These are phyloP conservation scores for Phymatotrichopsis omnivora DNA, from an alignment of 2,329 filamentous ascomycete species.

Conservation along the genomic window DNA sequence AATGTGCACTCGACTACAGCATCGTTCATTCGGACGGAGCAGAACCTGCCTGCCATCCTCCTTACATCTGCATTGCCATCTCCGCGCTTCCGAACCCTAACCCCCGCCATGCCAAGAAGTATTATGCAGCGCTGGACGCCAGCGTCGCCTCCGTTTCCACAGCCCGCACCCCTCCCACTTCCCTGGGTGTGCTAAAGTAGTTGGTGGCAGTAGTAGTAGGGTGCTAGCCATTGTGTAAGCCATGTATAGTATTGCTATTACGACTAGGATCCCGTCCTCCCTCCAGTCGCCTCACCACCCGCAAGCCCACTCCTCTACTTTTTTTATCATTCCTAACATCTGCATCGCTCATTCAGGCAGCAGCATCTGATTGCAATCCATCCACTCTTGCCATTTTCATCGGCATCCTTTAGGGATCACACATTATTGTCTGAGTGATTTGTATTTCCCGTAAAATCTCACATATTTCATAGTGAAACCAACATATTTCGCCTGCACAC, in stretches of 20 bases:
- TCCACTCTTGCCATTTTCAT: no score
- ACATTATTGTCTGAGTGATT: no score
- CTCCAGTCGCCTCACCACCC: neutral
- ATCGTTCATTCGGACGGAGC: conserved; percentile 13
- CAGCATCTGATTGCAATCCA: no score
- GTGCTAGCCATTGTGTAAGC: conserved; percentile 17
- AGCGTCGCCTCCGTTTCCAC: conserved; percentile 19
- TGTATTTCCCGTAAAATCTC: no score
- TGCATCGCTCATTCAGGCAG: no score
- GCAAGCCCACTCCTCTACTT: neutral
- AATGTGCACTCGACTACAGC: conserved; percentile 23
- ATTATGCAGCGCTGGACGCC: conserved; percentile 1
- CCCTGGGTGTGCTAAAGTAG: conserved; percentile 1
- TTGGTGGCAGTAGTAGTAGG: conserved; percentile 11
- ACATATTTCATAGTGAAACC: no score
- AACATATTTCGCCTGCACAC: no score
- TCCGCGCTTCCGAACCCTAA: conserved; percentile 23
- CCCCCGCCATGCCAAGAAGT: conserved; percentile 10
- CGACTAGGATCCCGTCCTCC: conserved; percentile 8
- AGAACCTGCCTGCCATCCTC: neutral
- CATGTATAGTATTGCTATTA: conserved; percentile 10
- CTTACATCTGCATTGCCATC: neutral
- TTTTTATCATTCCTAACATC: no score
- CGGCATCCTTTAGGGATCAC: no score
- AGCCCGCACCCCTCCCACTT: conserved; percentile 7